These are phyloP conservation scores for Acidomyces sp. DNA, from an alignment of 495 filamentous ascomycete genomes.

Conservation along the genomic window DNA sequence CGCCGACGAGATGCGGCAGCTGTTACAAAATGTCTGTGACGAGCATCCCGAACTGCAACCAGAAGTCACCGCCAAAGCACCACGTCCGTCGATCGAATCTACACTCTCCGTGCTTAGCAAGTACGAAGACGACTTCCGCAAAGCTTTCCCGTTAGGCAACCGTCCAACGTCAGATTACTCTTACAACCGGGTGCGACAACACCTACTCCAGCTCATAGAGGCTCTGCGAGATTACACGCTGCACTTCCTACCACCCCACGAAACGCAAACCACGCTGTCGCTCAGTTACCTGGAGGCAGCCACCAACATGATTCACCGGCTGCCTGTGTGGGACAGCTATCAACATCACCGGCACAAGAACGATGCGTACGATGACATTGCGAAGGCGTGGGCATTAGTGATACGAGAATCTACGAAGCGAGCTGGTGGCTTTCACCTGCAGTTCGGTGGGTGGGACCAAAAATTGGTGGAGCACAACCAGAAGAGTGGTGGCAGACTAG, in stretches of 20 bases:
- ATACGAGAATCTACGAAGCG: slow-evolving; percentile 83
- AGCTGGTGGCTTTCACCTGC: slow-evolving; percentile 79
- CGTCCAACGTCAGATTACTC: slow-evolving; percentile 79
- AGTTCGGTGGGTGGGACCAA: slow-evolving; percentile 89
- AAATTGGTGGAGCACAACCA: slow-evolving; percentile 79
- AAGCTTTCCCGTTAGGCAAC: slow-evolving; percentile 77
- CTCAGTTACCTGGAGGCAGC: slow-evolving; percentile 77
- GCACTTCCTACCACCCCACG: slow-evolving; percentile 85
- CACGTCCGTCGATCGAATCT: slow-evolving; percentile 66
- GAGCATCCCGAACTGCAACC: slow-evolving; percentile 68
- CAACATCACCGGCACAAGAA: slow-evolving; percentile 83
- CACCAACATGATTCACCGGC: slow-evolving; percentile 74
- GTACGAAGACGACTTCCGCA: slow-evolving; percentile 63
- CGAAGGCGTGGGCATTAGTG: slow-evolving; percentile 82
- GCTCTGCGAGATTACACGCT: slow-evolving; percentile 87
- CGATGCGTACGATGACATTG: slow-evolving; percentile 89
- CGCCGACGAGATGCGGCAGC: slow-evolving; percentile 61
- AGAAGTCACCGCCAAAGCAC: slow-evolving; percentile 75
- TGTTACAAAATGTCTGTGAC: slow-evolving; percentile 78
- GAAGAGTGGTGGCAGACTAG: slow-evolving; percentile 68
- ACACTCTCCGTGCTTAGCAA: slow-evolving; percentile 65
- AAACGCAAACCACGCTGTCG: slow-evolving; percentile 63
- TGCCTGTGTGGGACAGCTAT: slow-evolving; percentile 77
- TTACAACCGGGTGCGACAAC: slow-evolving; percentile 81
- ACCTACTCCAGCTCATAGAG: slow-evolving; percentile 67